These are phyloP conservation scores for Rhizopogon rudus DNA, from an alignment of 768 basidiomycete genomes.

Conservation along the genomic window DNA sequence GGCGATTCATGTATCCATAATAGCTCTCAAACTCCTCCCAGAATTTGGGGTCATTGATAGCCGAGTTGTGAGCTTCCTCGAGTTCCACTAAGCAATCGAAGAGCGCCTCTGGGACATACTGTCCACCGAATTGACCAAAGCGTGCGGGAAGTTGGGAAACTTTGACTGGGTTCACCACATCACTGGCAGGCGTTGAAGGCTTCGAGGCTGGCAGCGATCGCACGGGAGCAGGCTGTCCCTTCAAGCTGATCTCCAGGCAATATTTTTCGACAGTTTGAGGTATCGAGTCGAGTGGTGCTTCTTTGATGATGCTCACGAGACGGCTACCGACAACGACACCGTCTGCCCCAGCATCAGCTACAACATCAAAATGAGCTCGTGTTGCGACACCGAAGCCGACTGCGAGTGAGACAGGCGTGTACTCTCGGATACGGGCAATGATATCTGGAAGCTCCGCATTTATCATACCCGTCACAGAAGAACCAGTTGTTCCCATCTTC, in stretches of 20 bases:
- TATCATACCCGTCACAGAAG: slow-evolving; percentile 66
- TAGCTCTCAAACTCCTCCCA: slow-evolving; percentile 87
- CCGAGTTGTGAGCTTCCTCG: slow-evolving; percentile 84
- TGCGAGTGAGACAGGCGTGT: slow-evolving; percentile 78
- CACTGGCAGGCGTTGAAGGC: neutral
- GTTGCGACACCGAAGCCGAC: slow-evolving; percentile 97
- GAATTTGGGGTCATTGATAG: slow-evolving; percentile 84
- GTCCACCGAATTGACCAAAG: slow-evolving; percentile 95
- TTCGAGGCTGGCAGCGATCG: slow-evolving; percentile 1
- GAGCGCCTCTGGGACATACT: slow-evolving; percentile 96
- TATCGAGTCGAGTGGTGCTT: slow-evolving; percentile 44
- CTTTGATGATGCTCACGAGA: slow-evolving; percentile 76
- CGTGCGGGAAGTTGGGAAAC: slow-evolving; percentile 60
- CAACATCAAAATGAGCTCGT: slow-evolving; percentile 80
- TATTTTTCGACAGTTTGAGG: slow-evolving; percentile 60
- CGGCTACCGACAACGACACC: slow-evolving; percentile 93
- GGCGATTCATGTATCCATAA: slow-evolving; percentile 93
- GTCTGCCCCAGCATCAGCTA: slow-evolving; percentile 86
- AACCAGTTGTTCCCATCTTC: slow-evolving; percentile 98
- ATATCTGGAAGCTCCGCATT: slow-evolving; percentile 80
- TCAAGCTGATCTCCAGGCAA: slow-evolving; percentile 64
- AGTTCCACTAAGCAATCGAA: slow-evolving; percentile 89
- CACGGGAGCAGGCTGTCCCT: slow-evolving; percentile 24
- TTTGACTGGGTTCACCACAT: neutral
- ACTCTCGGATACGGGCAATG: slow-evolving; percentile 74